These are phyloP conservation scores for Russula olivacea DNA, from an alignment of 768 basidiomycete species.

Conservation along the genomic window DNA sequence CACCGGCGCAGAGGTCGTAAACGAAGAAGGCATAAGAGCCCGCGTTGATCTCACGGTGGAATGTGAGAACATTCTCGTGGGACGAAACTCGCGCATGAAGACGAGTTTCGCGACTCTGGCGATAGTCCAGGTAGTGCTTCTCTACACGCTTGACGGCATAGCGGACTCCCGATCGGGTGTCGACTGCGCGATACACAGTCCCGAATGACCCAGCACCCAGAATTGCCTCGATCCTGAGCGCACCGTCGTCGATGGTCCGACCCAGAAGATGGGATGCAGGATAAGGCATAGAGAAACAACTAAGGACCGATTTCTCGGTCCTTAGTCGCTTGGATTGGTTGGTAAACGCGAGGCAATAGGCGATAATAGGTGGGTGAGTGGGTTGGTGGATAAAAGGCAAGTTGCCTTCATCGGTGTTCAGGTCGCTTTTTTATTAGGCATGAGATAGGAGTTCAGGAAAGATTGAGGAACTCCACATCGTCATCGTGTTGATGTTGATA, in stretches of 20 bases:
- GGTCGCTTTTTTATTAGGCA: too few relatives aligned
- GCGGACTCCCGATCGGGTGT: constrained; percentile 32
- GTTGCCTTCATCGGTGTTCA: too few relatives aligned
- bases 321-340: too few relatives aligned
- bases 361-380: too few relatives aligned
- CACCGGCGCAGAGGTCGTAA: constrained; percentile 15
- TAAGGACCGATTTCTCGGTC: background rate
- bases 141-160: constrained; percentile 91
- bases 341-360: too few relatives aligned
- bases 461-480: too few relatives aligned
- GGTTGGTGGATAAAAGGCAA: too few relatives aligned
- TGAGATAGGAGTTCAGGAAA: too few relatives aligned
- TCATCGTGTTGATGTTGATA: too few relatives aligned
- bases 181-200: constrained; percentile 84
- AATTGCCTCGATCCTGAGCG: constrained; percentile 75
- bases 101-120: constrained; percentile 56
- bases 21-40: constrained; percentile 46
- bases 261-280: constrained; percentile 3
- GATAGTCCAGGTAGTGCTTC: constrained; percentile 32
- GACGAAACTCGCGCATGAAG: constrained; percentile 70
- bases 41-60: constrained; percentile 83
- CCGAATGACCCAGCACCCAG: constrained; percentile 95
- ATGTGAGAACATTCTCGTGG: constrained; percentile 75
- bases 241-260: constrained; percentile 60
- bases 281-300: background rate